These are phyloP conservation scores for Nitzschia sp. DNA, from an alignment of 108 stramenopile genomes.

Conservation along the genomic window DNA sequence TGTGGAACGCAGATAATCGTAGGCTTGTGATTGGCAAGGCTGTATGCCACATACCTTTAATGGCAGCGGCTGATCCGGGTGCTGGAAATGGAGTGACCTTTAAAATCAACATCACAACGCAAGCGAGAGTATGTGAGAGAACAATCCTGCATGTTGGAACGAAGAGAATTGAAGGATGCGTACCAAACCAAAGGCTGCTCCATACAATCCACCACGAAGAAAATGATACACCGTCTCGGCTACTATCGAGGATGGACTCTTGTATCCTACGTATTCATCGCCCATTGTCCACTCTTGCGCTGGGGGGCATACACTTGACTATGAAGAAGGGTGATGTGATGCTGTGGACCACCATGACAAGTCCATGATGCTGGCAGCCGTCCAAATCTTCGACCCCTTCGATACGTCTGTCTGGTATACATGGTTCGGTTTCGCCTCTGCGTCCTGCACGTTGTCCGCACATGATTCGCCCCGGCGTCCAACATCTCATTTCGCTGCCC, in stretches of 20 bases:
- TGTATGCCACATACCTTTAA: slow-evolving; percentile 7
- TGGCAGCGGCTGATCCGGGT: slow-evolving; percentile 27
- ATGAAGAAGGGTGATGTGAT: too few relatives aligned
- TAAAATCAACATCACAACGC: background rate
- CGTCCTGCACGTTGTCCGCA: too few relatives aligned
- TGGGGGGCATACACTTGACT: background rate
- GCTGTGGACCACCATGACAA: too few relatives aligned
- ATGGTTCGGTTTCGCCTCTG: too few relatives aligned
- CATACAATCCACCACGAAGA: slow-evolving; percentile 33
- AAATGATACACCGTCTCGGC: slow-evolving; percentile 42
- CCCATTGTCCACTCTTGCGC: slow-evolving; percentile 11
- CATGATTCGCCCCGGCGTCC: too few relatives aligned
- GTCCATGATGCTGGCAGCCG: too few relatives aligned
- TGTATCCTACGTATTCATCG: slow-evolving; percentile 43
- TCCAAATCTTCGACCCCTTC: too few relatives aligned
- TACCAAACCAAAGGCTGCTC: slow-evolving; percentile 42
- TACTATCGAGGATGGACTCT: slow-evolving; percentile 33
- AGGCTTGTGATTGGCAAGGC: background rate
- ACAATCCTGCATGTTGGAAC: background rate
- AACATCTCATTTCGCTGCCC: too few relatives aligned
- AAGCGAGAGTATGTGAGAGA: background rate
- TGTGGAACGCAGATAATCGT: background rate
- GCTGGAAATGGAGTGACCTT: slow-evolving; percentile 39
- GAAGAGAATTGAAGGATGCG: background rate
- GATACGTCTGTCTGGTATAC: too few relatives aligned